phyloP scores from a whole-genome alignment of 768 basidiomycete species.

The Boletus sp. region DNA sequence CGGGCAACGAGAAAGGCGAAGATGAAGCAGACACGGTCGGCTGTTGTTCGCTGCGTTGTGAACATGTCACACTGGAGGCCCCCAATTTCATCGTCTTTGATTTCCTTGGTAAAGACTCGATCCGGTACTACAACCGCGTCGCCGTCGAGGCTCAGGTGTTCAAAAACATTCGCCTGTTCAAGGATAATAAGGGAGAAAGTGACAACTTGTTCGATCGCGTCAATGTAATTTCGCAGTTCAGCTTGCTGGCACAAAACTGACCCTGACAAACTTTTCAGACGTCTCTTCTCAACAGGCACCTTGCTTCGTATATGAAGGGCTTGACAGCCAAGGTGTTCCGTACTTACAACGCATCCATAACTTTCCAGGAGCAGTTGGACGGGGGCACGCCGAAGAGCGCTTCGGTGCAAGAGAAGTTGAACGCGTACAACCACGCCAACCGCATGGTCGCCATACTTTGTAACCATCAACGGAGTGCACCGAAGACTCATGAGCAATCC shows the following conservation, averaged over 20 bases:
- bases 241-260: slow-evolving; percentile 16
- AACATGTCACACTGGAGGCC: slow-evolving; percentile 90
- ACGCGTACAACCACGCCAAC: slow-evolving; percentile 96
- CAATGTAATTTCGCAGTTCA: slow-evolving; percentile 48
- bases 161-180: slow-evolving; percentile 98
- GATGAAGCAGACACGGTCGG: slow-evolving; percentile 99
- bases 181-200: slow-evolving; percentile 83
- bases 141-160: slow-evolving; percentile 89
- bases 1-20: slow-evolving; percentile 99
- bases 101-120: slow-evolving; percentile 99
- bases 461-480: slow-evolving; percentile 96
- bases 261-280: slow-evolving; percentile 50
- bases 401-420: slow-evolving; percentile 92
- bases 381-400: slow-evolving; percentile 64
- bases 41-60: slow-evolving; percentile 95
- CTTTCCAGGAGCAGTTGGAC: slow-evolving; percentile 90
- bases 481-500: slow-evolving; percentile 88
- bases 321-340: slow-evolving; percentile 99
- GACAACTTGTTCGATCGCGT: slow-evolving; percentile 95
- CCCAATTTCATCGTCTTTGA: slow-evolving; percentile 92
- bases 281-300: slow-evolving; percentile 82
- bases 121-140: slow-evolving; percentile 93
- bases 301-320: slow-evolving; percentile 93
- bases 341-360: slow-evolving; percentile 98
- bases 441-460: slow-evolving; percentile 96